Conservation (phyloP, 2,329 filamentous ascomycete genomes). For the Aspergillus oerlinghausenensis region DNA sequence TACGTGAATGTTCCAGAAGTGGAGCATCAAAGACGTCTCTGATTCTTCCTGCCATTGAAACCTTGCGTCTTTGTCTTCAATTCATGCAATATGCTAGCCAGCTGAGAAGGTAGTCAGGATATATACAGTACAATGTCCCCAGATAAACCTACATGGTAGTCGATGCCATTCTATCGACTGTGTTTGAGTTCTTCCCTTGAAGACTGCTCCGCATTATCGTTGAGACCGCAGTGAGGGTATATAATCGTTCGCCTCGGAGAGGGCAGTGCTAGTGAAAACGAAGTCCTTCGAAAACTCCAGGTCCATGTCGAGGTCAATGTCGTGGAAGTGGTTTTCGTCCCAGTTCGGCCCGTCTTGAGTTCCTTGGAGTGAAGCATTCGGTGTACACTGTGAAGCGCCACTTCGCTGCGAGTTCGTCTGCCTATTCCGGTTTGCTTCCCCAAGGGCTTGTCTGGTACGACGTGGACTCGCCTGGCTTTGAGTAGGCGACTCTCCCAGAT, state of each 20-base stretch:
- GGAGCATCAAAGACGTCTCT: neutral
- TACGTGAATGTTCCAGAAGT: neutral
- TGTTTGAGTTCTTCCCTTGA: neutral
- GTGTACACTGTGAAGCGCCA: constrained; percentile 8
- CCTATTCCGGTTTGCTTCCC: constrained; percentile 23
- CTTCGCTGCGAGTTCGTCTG: constrained; percentile 18
- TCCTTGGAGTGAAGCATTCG: constrained; percentile 5
- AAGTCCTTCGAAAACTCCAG: constrained; percentile 35
- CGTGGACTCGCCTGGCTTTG: constrained; percentile 4
- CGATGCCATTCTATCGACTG: neutral
- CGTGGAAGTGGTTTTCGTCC: constrained; percentile 22
- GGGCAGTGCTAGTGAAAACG: constrained; percentile 30
- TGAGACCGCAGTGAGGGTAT: neutral
- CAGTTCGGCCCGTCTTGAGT: constrained; percentile 5
- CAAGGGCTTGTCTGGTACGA: constrained; percentile 20
- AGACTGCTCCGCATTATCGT: neutral
- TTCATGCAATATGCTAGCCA: neutral
- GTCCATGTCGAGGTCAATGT: constrained; percentile 30
- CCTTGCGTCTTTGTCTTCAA: neutral
- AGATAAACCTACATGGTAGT: neutral
- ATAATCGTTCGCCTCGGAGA: constrained; percentile 20
- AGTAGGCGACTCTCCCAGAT: constrained; percentile 5
- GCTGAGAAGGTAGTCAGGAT: neutral
- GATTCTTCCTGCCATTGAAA: neutral
- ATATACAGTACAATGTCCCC: neutral